Evolutionary conservation across 2,329 filamentous ascomycete genomes (phyloP), one percentile per base, ranked within the genome.

Genomic region (Verruconis gallopava): DNA sequence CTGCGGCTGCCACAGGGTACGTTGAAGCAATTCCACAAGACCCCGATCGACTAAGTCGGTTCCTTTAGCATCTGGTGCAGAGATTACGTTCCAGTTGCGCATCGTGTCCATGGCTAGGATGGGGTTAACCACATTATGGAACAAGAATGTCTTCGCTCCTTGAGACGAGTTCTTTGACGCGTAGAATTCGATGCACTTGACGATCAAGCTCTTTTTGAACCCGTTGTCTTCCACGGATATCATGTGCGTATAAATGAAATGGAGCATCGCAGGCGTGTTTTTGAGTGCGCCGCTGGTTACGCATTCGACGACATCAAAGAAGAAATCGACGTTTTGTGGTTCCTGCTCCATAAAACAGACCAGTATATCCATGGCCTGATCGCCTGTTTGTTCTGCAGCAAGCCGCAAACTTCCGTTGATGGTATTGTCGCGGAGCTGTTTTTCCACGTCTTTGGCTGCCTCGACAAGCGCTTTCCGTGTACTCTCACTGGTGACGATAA

Each of bases 81-180:
- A 68, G 18, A 69, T 48, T 14, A 44, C 53, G 34, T 76, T 71
- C 71, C 85, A 91, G 45, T 82, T 80, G 18, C 81, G 77, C 75
- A 91, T 89, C 30, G 94, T 80, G 61, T 98, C 91, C 82, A 89
- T 94, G 3, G 89, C 88, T 43, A 99, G 75, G 30, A 96, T 93
- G 0, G 91, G 93, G 53, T 96, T 98, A 49, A 95, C 84, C 21
- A 98, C 73, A 57, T 94, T 79, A 56, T 85, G 85, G 55, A 98
- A 78, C 25, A 93, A 68, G 58, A 94, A 99, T 40, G 86, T 82
- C 61, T 98, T 98, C 35, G 85, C 84, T 65, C 82, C 88, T 60
- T 95, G 91, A 1, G 82, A 78, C 13, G 80, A 83, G 36, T 69
- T 75, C 54, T 81, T 85, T 38, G 79, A 75, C 4, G 83, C 79